These are phyloP conservation scores for Trichoderma cornu-damae DNA, from an alignment of 2,329 filamentous ascomycete genomes.

Conservation along the genomic window DNA sequence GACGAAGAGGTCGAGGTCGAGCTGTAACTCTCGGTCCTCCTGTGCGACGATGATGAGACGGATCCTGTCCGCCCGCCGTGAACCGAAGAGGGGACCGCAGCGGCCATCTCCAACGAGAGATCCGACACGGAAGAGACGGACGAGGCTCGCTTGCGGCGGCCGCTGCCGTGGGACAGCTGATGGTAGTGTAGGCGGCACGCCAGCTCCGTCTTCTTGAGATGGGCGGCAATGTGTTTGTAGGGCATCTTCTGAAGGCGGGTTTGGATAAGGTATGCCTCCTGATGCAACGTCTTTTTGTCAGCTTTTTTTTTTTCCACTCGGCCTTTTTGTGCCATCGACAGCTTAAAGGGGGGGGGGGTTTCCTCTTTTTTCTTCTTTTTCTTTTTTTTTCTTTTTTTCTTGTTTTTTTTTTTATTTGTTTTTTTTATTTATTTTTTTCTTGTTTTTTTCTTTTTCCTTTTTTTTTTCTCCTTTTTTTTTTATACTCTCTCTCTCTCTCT, in stretches of 20 bases:
- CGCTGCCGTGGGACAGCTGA: slow-evolving; percentile 76
- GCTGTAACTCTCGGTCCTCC: slow-evolving; percentile 42
- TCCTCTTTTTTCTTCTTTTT: no score
- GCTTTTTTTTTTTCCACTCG: not conserved
- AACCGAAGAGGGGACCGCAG: slow-evolving; percentile 47
- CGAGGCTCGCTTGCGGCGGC: slow-evolving; percentile 69
- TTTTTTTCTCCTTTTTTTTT: slow-evolving; percentile 1
- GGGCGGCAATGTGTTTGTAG: slow-evolving; percentile 82
- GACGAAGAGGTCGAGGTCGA: slow-evolving; percentile 39
- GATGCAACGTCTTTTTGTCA: slow-evolving; percentile 3
- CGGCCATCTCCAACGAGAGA: slow-evolving; percentile 47
- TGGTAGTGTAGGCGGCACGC: slow-evolving; percentile 85
- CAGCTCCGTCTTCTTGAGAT: slow-evolving; percentile 82
- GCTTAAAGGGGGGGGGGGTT: no score
- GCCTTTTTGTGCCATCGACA: slow-evolving; percentile 9
- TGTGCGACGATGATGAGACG: slow-evolving; percentile 40
- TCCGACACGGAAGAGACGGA: slow-evolving; percentile 60
- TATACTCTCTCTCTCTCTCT: slow-evolving; percentile 4
- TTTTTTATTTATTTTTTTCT: not conserved
- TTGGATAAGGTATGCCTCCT: slow-evolving; percentile 81
- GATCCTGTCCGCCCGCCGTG: slow-evolving; percentile 47
- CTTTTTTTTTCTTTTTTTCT: no score
- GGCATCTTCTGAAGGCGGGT: slow-evolving; percentile 84
- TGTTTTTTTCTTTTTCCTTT: not conserved
- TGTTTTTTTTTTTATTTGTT: no score